Evolutionary conservation across 306 rosid species (phyloP), one percentile per base, ranked within the genome.

Genomic region (Quercus dentata): DNA sequence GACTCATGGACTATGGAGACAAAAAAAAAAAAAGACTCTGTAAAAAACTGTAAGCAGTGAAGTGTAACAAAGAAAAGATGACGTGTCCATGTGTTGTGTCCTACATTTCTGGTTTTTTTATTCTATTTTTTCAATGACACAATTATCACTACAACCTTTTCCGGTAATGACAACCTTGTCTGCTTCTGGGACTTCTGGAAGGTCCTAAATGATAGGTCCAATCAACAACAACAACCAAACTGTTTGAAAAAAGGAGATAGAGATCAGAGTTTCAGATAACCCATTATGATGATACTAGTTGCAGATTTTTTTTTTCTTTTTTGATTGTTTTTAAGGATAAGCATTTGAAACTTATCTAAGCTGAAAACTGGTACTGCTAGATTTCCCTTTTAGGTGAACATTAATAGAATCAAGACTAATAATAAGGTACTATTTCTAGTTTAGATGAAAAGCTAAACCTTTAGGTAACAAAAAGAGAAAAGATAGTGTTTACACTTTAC

Each of bases 181-280:
- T 86, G 84, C 56, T 80, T 86, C 82, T 75, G 76, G 87, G 71
- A 86, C 89, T 86, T 86, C 55, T 67, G 86, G 91, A 89, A 89
- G 83, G 77, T 80, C 81, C 86, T 76, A 82, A 84, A 85, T 71
- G 74, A 76, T 84, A 80, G 81, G 74, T 75, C 61, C 78, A 91
- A 85, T 88, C 79, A 87, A 79, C 71, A 80, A 86, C 49, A 61
- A 75, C 76, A 82, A 73, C 77, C 71, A 23, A 67, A 75, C 75
- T 59, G 18, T 14, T 6, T 74, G 54, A 12, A 13, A 49, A 13
- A 49, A 1, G 12, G n/a, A 55, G 74, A 83, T 78, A 85, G 64
- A 84, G 78, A 64, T 46, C 59, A 78, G 71, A 68, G 61, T 27
- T 56, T 19, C 61, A 80, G 75, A 91, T 74, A 80, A 74, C 80